Evolutionary conservation across 306 rosid species (phyloP), one percentile per base, ranked within the genome.

Genomic region (Fragaria iinumae): DNA sequence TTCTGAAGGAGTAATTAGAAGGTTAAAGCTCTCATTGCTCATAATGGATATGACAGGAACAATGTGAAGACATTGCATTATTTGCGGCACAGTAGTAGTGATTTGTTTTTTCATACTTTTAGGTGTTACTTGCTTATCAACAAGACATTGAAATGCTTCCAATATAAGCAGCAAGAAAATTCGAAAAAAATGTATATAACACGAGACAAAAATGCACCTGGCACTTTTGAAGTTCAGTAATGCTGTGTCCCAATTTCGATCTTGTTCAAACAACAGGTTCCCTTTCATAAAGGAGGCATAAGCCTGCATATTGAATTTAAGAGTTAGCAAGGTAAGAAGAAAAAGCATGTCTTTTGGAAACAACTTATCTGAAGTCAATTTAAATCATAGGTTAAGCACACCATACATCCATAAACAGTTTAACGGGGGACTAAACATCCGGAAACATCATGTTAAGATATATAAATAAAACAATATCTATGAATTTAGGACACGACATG

Each of bases 281-380:
- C 97, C 99, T 71, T 90, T 92, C 99, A 95, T 89, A 77, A 90
- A 95, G 75, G 99, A 92, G 55, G 91, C 96, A 83, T 95, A 95
- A 23, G 99, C 99, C 99, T 95, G 73, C 78, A 79, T 44, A 78
- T 50, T 6, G 9, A 55, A 74, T 69, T 67, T 11, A 14, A 21
- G 52, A 75, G 70, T 21, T 71, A 23, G 49, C 57, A 25, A 63
- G 64, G 41, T 70, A 25, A 82, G 39, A 72, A 72, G 74, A 67
- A 77, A 53, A 41, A 8, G 25, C 29, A n/a, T 21, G 76, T 63
- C 55, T 32, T 49, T 13, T 69, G 57, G 48, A 23, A 57, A 27
- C 29, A 21, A 23, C n/a, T 60, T 27, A 11, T 73, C 25, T 27
- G 17, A 38, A 71, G 20, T 57, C 10, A 72, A 25, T 57, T n/a